Evolutionary conservation across 2,329 filamentous ascomycete species (phyloP).

Genomic region (Talaromyces amestolkiae): DNA sequence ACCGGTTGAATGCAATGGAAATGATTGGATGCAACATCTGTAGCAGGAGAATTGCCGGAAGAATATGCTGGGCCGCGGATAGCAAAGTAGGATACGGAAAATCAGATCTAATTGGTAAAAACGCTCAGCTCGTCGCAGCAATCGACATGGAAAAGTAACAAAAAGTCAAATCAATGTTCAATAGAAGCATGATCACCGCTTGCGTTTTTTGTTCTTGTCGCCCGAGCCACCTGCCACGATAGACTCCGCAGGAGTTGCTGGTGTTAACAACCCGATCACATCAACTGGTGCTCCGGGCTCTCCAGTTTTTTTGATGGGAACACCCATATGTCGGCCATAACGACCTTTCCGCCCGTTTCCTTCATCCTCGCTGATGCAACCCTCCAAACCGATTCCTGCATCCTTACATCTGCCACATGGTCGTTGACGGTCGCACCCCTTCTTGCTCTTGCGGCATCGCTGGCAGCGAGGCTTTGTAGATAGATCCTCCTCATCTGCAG

Average conservation of each 20-base stretch:
- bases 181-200: constrained; percentile 48
- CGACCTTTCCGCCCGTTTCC: constrained; percentile 95
- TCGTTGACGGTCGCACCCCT: constrained; percentile 94
- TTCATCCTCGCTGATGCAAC: constrained; percentile 96
- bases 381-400: constrained; percentile 86
- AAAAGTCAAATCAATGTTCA: neutral
- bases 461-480: constrained; percentile 97
- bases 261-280: neutral
- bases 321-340: constrained; percentile 71
- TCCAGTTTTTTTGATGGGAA: constrained; percentile 59
- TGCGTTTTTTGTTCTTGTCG: constrained; percentile 69
- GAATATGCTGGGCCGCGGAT: neutral
- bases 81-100: neutral
- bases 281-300: constrained; percentile 53
- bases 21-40: constrained; percentile 11
- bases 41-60: constrained; percentile 3
- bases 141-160: neutral
- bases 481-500: constrained; percentile 78
- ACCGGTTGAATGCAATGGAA: neutral
- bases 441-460: constrained; percentile 98
- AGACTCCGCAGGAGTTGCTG: constrained; percentile 44
- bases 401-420: constrained; percentile 95
- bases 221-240: constrained; percentile 33
- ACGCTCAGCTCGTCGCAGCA: neutral
- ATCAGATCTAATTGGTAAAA: neutral